A percentile compares a stretch with the other conserved stretches of the same genome.
Conservation (phyloP, 768 basidiomycete genomes). For the Pulveroboletus sp. region DNA sequence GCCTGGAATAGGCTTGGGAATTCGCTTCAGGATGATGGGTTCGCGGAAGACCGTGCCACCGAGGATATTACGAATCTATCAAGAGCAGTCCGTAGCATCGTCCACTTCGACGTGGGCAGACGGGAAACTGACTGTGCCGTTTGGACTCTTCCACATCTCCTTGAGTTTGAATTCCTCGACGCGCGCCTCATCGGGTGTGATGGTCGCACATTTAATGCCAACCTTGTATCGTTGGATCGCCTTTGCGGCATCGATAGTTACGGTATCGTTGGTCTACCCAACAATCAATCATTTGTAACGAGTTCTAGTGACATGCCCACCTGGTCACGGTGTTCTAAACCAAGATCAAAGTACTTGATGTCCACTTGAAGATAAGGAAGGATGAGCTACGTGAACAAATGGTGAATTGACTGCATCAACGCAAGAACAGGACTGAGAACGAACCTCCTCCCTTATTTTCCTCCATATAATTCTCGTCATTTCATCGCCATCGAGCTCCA, state of each 20-base stretch:
- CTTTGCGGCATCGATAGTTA: slow-evolving; percentile 90
- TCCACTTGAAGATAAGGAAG: slow-evolving; percentile 92
- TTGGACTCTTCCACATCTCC: slow-evolving; percentile 98
- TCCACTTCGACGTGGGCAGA: background rate
- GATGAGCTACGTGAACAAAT: slow-evolving; percentile 66
- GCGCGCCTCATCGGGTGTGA: slow-evolving; percentile 96
- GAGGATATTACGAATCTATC: slow-evolving; percentile 91
- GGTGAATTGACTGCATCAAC: background rate
- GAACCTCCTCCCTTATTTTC: slow-evolving; percentile 91
- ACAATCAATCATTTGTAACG: background rate
- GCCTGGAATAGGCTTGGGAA: slow-evolving; percentile 92
- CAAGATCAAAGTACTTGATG: slow-evolving; percentile 98
- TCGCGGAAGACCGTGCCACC: slow-evolving; percentile 99
- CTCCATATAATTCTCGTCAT: slow-evolving; percentile 99
- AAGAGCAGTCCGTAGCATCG: background rate
- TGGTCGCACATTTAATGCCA: slow-evolving; percentile 98
- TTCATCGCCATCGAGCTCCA: slow-evolving; percentile 96
- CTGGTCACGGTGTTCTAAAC: slow-evolving; percentile 86
- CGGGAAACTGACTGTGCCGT: slow-evolving; percentile 69
- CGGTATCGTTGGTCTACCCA: slow-evolving; percentile 80
- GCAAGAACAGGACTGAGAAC: slow-evolving; percentile 18
- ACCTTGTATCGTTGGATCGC: slow-evolving; percentile 94
- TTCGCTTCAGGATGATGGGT: slow-evolving; percentile 86
- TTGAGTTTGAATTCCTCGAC: slow-evolving; percentile 97
- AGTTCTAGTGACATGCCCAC: slow-evolving; percentile 36